Percentiles rank a stretch among this genome's conserved stretches.
phyloP scores from a whole-genome alignment of 169 alveolate genomes.

The Perkinsus chesapeaki region DNA sequence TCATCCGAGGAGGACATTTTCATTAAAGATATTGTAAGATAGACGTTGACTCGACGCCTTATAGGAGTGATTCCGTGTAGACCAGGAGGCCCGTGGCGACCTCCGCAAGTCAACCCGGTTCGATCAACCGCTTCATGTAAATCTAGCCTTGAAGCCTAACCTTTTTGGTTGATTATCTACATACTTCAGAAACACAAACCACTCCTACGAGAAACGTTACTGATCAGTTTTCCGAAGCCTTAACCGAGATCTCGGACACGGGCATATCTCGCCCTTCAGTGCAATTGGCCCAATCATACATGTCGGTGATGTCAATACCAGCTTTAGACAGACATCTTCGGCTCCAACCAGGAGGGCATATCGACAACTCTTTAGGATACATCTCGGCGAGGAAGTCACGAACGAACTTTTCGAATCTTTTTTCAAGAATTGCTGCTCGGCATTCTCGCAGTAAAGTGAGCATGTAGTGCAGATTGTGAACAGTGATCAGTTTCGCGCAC shows the following conservation, averaged over 20 bases:
- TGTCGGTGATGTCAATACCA: neutral
- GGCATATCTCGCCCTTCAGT: neutral
- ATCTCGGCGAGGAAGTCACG: neutral
- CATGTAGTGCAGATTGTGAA: conserved; percentile 82
- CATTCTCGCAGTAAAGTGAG: neutral
- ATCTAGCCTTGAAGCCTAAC: too few relatives aligned
- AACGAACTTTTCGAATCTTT: neutral
- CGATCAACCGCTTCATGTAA: too few relatives aligned
- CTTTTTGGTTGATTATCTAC: too few relatives aligned
- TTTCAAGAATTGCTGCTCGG: neutral
- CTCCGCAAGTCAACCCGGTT: too few relatives aligned
- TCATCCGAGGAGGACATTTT: too few relatives aligned
- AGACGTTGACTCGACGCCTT: too few relatives aligned
- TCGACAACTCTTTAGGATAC: neutral
- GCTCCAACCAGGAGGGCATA: neutral
- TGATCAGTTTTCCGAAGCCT: neutral
- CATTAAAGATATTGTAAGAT: too few relatives aligned
- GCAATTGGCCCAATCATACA: neutral
- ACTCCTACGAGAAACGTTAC: neutral
- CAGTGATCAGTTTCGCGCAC: conserved; percentile 51
- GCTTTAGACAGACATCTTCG: neutral
- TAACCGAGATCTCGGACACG: neutral
- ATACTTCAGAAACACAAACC: neutral
- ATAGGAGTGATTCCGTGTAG: too few relatives aligned
- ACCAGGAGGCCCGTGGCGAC: too few relatives aligned